A percentile compares a stretch with the other conserved stretches of the same genome.
Evolutionary conservation across 192 early-diverging fungal species (phyloP).

Genomic region (Coemansia sp.): DNA sequence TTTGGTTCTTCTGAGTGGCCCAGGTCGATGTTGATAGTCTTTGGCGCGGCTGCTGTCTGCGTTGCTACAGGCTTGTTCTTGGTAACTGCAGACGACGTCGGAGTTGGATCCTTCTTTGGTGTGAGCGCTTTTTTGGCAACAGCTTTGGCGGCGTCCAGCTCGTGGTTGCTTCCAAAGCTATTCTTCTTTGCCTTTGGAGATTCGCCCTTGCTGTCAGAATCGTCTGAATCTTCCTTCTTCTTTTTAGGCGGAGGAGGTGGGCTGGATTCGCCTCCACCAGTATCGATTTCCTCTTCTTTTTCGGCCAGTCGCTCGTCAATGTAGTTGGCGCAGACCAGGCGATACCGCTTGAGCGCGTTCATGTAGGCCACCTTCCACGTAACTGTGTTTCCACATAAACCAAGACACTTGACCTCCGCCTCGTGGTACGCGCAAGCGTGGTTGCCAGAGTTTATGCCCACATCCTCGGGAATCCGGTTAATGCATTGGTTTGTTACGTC

Average conservation of each 20-base stretch:
- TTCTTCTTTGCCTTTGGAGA: slow-evolving; percentile 10
- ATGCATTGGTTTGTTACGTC: slow-evolving; percentile 53
- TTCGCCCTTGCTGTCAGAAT: background rate
- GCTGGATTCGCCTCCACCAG: slow-evolving; percentile 4
- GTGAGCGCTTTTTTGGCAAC: background rate
- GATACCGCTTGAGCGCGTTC: slow-evolving; percentile 46
- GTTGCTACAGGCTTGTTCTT: slow-evolving; percentile 7
- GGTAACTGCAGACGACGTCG: background rate
- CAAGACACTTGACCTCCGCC: slow-evolving; percentile 47
- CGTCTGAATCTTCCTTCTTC: slow-evolving; percentile 3
- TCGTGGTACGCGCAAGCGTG: slow-evolving; percentile 52
- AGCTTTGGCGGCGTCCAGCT: background rate
- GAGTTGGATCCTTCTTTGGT: slow-evolving; percentile 7
- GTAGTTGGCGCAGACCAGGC: slow-evolving; percentile 46
- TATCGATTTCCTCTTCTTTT: slow-evolving; percentile 35
- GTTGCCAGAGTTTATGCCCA: slow-evolving; percentile 35
- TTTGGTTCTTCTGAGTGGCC: background rate
- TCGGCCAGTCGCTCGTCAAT: slow-evolving; percentile 43
- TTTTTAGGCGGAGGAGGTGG: slow-evolving; percentile 8
- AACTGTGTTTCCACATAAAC: slow-evolving; percentile 47
- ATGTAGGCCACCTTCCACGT: slow-evolving; percentile 48
- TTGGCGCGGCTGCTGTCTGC: background rate
- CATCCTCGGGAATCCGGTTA: slow-evolving; percentile 48
- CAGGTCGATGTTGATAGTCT: background rate
- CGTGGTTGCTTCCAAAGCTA: background rate